These are phyloP conservation scores for Lathyrus tuberosus DNA, from an alignment of 306 rosid genomes.

Conservation along the genomic window DNA sequence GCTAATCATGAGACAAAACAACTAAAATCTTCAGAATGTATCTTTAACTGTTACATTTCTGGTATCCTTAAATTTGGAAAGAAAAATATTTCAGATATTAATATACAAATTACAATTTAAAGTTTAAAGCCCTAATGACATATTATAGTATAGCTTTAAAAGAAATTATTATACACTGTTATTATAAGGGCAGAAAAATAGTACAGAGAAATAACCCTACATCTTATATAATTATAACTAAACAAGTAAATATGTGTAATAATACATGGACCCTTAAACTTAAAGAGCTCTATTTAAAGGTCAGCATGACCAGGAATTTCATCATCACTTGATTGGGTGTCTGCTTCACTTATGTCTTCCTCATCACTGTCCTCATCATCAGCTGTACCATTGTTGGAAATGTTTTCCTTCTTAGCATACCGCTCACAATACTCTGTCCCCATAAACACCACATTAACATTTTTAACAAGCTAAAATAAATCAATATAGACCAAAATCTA, in stretches of 20 bases:
- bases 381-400: constrained; percentile 53
- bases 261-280: constrained; percentile 44
- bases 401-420: constrained; percentile 83
- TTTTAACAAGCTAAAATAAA: too few species aligned
- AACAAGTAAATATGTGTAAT: constrained; percentile 44
- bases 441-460: constrained; percentile 37
- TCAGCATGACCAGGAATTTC: constrained; percentile 91
- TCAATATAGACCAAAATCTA: constrained; percentile 24
- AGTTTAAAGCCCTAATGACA: constrained; percentile 13
- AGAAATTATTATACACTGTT: constrained; percentile 36
- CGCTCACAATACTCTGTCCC: constrained; percentile 88
- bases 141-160: constrained; percentile 15
- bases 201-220: constrained; percentile 46
- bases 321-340: constrained; percentile 75
- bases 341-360: constrained; percentile 77
- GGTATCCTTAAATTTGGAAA: not conserved
- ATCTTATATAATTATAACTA: constrained; percentile 41
- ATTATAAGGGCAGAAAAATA: constrained; percentile 47
- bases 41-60: not conserved
- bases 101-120: constrained; percentile 2
- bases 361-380: constrained; percentile 82
- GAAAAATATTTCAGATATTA: not conserved
- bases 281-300: constrained; percentile 45
- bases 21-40: not conserved
- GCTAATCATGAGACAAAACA: not conserved